These are phyloP conservation scores for Porphyrellus cyaneotinctus DNA, from an alignment of 768 basidiomycete species.

Conservation along the genomic window DNA sequence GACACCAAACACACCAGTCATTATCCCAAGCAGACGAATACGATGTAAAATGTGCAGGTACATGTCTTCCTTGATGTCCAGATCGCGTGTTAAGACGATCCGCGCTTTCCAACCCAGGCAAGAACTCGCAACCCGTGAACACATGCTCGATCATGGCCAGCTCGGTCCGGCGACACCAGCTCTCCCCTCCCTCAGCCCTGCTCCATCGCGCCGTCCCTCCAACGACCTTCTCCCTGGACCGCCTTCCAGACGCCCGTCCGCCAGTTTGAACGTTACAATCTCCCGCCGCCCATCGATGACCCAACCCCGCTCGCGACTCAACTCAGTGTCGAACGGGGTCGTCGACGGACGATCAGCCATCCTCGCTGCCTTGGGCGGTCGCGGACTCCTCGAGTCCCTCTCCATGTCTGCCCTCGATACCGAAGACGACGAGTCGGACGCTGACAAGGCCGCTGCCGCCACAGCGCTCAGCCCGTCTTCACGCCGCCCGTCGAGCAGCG, in stretches of 20 bases:
- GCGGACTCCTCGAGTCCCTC: constrained; percentile 37
- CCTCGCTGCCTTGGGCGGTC: constrained; percentile 26
- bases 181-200: constrained; percentile 41
- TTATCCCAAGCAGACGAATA: constrained; percentile 57
- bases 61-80: constrained; percentile 10
- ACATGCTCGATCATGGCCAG: constrained; percentile 90
- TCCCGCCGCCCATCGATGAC: constrained; percentile 26
- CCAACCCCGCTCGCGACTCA: constrained; percentile 23
- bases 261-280: constrained; percentile 28
- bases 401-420: constrained; percentile 54
- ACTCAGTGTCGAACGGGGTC: constrained; percentile 17
- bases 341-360: constrained; percentile 21
- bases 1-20: constrained; percentile 54
- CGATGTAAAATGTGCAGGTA: constrained; percentile 91
- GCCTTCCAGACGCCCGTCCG: constrained; percentile 19
- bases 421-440: constrained; percentile 38
- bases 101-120: constrained; percentile 37
- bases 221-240: constrained; percentile 16
- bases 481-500: constrained; percentile 10
- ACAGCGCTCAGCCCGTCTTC: neutral
- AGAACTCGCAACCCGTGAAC: constrained; percentile 85
- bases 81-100: neutral
- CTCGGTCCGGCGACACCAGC: constrained; percentile 65
- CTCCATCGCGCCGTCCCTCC: constrained; percentile 43
- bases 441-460: constrained; percentile 7